Evolutionary conservation across 1,139 yeast genomes (phyloP).

Genomic region (Suhomyces kunorum): DNA sequence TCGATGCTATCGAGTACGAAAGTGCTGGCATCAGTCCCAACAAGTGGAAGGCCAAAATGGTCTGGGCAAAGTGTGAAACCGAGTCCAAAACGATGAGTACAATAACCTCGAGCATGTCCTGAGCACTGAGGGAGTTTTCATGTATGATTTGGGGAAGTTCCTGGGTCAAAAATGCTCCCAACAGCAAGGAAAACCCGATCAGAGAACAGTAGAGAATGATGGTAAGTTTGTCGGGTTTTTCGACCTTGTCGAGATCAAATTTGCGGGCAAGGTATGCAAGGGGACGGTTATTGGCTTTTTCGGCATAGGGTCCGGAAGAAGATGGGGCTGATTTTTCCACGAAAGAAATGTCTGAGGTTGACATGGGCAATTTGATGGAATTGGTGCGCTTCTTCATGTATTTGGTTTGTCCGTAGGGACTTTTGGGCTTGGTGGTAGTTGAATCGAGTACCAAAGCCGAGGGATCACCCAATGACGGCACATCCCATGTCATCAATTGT

Average conservation of each 20-base stretch:
- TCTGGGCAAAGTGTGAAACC: constrained; percentile 38
- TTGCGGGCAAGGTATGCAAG: constrained; percentile 22
- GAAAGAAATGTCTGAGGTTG: constrained; percentile 35
- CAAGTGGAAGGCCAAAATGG: constrained; percentile 38
- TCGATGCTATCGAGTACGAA: constrained; percentile 44
- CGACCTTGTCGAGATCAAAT: constrained; percentile 19
- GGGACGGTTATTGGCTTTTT: constrained; percentile 25
- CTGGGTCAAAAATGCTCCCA: constrained; percentile 33
- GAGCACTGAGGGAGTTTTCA: constrained; percentile 6
- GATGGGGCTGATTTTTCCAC: constrained; percentile 21
- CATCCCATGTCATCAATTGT: constrained; percentile 40
- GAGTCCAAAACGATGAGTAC: constrained; percentile 33
- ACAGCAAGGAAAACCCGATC: constrained; percentile 36
- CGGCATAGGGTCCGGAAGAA: constrained; percentile 22
- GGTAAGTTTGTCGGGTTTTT: constrained; percentile 43
- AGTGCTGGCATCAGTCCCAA: constrained; percentile 44
- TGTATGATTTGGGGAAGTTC: constrained; percentile 28
- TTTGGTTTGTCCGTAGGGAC: neutral
- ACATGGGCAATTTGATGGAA: constrained; percentile 34
- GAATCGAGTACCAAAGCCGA: constrained; percentile 32
- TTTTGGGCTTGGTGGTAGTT: neutral
- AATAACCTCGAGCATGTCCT: constrained; percentile 18
- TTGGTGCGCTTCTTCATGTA: constrained; percentile 29
- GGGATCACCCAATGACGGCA: constrained; percentile 21
- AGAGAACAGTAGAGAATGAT: constrained; percentile 40